Percentiles rank a stretch among this genome's conserved stretches.
Evolutionary conservation across 345 rosid species (phyloP).

Genomic region (Salix exigua): DNA sequence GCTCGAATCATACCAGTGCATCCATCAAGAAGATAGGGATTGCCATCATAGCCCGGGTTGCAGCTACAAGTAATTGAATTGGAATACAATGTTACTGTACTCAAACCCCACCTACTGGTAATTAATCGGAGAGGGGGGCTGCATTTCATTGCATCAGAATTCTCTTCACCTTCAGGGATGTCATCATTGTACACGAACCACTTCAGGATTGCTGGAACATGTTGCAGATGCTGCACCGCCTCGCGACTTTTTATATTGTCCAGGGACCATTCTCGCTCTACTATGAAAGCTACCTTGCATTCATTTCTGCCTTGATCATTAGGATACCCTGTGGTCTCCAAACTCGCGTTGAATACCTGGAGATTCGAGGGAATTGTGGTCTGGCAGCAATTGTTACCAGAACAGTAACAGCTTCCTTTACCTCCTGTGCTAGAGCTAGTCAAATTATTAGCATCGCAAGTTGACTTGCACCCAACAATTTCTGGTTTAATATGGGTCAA

Average conservation of each 20-base stretch:
- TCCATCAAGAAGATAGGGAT: conserved; percentile 15
- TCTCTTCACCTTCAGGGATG: too few species aligned
- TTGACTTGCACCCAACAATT: background rate
- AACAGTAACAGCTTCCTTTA: background rate
- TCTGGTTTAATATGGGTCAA: background rate
- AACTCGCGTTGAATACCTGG: background rate
- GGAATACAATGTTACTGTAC: background rate
- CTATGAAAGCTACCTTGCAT: background rate
- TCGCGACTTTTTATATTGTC: background rate
- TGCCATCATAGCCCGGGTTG: background rate
- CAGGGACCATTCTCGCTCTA: background rate
- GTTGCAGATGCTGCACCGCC: background rate
- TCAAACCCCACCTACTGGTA: too few species aligned
- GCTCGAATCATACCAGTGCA: conserved; percentile 7
- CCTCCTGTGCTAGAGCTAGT: too few species aligned
- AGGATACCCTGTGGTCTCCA: background rate
- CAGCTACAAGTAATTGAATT: background rate
- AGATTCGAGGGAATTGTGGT: background rate
- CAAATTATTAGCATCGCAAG: background rate
- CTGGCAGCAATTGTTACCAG: conserved; percentile 3
- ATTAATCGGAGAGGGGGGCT: accelerated
- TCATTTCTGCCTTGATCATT: background rate
- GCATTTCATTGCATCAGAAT: too few species aligned
- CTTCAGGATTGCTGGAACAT: background rate
- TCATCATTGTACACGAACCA: too few species aligned